Evolutionary conservation across 1,284 basidiomycete genomes (phyloP).

Genomic region (Phlebopus sp.): DNA sequence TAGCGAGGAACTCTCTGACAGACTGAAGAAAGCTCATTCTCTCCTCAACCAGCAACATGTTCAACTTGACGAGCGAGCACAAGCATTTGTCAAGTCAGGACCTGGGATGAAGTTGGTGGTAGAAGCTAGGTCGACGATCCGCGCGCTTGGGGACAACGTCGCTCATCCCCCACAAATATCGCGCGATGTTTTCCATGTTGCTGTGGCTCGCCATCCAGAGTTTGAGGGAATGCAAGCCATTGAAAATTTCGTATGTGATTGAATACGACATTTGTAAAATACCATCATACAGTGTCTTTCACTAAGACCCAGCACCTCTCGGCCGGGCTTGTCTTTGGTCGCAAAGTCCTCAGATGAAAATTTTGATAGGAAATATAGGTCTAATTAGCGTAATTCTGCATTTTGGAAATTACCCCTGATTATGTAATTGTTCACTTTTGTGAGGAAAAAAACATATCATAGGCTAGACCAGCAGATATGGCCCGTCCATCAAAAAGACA

Average conservation of each 20-base stretch:
- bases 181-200: neutral
- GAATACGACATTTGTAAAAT: no score
- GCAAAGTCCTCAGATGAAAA: no score
- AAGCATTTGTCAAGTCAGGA: neutral
- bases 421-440: no score
- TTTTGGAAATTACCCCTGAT: no score
- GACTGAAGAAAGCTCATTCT: neutral
- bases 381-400: no score
- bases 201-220: neutral
- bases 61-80: neutral
- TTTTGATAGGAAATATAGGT: no score
- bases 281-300: no score
- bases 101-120: neutral
- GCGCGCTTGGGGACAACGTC: neutral
- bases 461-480: no score
- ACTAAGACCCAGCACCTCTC: no score
- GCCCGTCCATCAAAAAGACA: no score
- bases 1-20: neutral
- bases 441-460: no score
- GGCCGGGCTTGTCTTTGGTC: no score
- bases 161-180: neutral
- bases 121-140: neutral
- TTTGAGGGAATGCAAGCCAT: neutral
- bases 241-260: neutral
- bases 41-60: neutral